phyloP scores from a whole-genome alignment of 805 yeast genomes.

The Teunomyces gatunensis region DNA sequence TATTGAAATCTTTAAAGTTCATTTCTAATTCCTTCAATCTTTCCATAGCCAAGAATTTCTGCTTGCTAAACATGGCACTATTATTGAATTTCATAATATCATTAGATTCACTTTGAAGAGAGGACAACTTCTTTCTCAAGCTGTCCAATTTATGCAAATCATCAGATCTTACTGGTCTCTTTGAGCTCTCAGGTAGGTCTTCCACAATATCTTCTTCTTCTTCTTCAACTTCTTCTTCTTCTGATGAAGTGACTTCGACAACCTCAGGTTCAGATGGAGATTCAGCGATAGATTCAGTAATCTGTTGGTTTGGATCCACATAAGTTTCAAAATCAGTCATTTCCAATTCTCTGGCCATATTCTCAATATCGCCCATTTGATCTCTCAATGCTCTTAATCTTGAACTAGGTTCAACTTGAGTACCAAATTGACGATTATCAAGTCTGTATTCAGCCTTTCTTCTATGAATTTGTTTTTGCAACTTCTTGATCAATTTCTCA shows the following conservation, averaged over 20 bases:
- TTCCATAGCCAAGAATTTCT: conserved; percentile 65
- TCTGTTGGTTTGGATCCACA: conserved; percentile 10
- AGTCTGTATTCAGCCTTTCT: conserved; percentile 46
- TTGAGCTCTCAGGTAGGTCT: conserved; percentile 29
- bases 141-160: conserved; percentile 56
- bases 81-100: conserved; percentile 70
- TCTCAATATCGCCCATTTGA: conserved; percentile 80
- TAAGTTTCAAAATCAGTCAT: conserved; percentile 69
- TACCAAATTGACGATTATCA: conserved; percentile 47
- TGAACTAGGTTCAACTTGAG: conserved; percentile 70
- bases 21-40: conserved; percentile 68
- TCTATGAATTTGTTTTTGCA: conserved; percentile 45
- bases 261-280: conserved; percentile 17
- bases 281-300: conserved; percentile 4
- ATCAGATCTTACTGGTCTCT: conserved; percentile 42
- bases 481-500: conserved; percentile 36
- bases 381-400: conserved; percentile 72
- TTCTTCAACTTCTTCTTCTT: conserved; percentile 14
- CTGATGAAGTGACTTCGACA: conserved; percentile 14
- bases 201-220: conserved; percentile 11
- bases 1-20: conserved; percentile 62
- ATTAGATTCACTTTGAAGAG: conserved; percentile 70
- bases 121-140: conserved; percentile 56
- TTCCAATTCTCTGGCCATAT: conserved; percentile 82
- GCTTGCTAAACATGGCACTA: conserved; percentile 55